Evolutionary conservation across 345 rosid genomes (phyloP).

Genomic region (Euphorbia lathyris): DNA sequence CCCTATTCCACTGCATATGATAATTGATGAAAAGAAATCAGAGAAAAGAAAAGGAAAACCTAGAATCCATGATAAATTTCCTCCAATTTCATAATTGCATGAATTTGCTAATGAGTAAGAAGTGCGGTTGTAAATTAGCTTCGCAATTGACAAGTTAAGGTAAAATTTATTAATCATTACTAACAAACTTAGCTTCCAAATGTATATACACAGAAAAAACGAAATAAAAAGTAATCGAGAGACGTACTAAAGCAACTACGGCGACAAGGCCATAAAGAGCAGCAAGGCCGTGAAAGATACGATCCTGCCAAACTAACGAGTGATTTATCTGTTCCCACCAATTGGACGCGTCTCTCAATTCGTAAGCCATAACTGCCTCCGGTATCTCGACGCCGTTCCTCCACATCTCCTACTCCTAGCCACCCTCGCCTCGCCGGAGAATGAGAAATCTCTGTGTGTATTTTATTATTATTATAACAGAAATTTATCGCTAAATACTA

Average conservation of each 20-base stretch:
- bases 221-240: no score
- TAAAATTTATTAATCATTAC: background rate
- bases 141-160: background rate
- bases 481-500: no score
- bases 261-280: slow-evolving; percentile 68
- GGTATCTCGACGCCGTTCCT: slow-evolving; percentile 21
- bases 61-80: background rate
- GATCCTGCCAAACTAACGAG: slow-evolving; percentile 80
- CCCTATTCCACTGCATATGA: background rate
- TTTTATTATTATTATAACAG: no score
- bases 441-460: no score
- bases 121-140: background rate
- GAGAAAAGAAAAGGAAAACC: slow-evolving; percentile 6
- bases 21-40: background rate
- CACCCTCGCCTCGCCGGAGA: slow-evolving; percentile 7
- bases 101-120: background rate
- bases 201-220: no score
- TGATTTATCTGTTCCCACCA: slow-evolving; percentile 75
- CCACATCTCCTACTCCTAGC: slow-evolving; percentile 25
- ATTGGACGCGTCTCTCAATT: slow-evolving; percentile 46
- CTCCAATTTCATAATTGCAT: background rate
- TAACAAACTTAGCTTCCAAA: background rate
- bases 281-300: slow-evolving; percentile 69
- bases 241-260: slow-evolving; percentile 58
- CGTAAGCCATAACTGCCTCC: slow-evolving; percentile 37